phyloP scores from a whole-genome alignment of 2,329 filamentous ascomycete genomes.

The Chaetomium globosum region DNA sequence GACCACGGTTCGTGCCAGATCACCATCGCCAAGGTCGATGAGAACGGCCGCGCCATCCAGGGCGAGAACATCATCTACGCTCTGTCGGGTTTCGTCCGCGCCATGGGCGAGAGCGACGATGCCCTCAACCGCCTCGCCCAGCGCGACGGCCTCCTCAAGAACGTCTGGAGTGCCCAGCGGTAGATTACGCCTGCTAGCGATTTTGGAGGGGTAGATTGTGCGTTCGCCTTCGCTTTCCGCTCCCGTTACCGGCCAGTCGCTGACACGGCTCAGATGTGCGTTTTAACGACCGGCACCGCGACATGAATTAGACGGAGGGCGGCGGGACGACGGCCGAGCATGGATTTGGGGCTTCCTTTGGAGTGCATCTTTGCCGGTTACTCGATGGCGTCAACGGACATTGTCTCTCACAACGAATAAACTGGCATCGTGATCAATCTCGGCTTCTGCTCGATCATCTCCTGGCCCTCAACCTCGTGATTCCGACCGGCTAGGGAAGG shows the following conservation, averaged over 20 bases:
- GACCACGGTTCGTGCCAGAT: slow-evolving; percentile 99
- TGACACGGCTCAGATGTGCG: slow-evolving; percentile 34
- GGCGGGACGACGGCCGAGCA: slow-evolving; percentile 34
- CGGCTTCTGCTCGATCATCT: background rate
- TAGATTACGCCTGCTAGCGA: slow-evolving; percentile 46
- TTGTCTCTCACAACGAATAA: slow-evolving; percentile 38
- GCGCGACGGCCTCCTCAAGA: slow-evolving; percentile 95
- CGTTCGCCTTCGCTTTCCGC: slow-evolving; percentile 16
- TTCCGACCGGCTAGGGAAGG: slow-evolving; percentile 56
- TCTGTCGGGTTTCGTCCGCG: slow-evolving; percentile 94
- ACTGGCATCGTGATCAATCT: slow-evolving; percentile 37
- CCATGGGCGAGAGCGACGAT: slow-evolving; percentile 98
- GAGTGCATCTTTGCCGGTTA: slow-evolving; percentile 32
- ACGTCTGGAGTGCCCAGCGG: slow-evolving; percentile 82
- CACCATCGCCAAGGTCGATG: slow-evolving; percentile 95
- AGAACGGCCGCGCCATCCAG: slow-evolving; percentile 90
- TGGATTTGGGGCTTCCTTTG: slow-evolving; percentile 31
- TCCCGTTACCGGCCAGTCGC: slow-evolving; percentile 9
- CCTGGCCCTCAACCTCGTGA: slow-evolving; percentile 24
- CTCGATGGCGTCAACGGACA: slow-evolving; percentile 38
- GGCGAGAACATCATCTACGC: slow-evolving; percentile 98
- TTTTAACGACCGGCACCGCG: slow-evolving; percentile 32
- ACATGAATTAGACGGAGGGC: slow-evolving; percentile 34
- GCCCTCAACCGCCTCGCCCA: slow-evolving; percentile 93
- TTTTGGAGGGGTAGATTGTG: slow-evolving; percentile 36